Conservation (phyloP, 805 yeast genomes). For the Candida multigemmis region DNA sequence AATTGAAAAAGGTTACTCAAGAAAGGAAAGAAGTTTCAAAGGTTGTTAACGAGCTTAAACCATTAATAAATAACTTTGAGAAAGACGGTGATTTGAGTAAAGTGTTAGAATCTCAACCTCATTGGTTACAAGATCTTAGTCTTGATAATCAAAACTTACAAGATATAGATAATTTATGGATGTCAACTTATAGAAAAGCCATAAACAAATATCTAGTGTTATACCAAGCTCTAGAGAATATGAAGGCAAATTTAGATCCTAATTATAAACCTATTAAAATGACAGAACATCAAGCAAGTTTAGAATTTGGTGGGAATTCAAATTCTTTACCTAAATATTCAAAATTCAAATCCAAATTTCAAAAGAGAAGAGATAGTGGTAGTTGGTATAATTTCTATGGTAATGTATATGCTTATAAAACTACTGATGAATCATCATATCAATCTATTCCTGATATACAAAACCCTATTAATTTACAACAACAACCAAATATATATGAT, state of each 20-base stretch:
- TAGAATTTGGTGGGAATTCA: conserved; percentile 28
- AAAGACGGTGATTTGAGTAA: too few species aligned
- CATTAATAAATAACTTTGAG: too few species aligned
- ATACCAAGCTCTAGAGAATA: conserved; percentile 18
- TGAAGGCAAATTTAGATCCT: conserved; percentile 13
- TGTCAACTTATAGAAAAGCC: conserved; percentile 15
- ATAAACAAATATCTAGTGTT: conserved; percentile 18
- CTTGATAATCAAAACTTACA: conserved; percentile 16
- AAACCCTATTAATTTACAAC: background rate
- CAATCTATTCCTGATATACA: background rate
- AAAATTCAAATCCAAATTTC: background rate
- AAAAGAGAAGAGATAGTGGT: background rate
- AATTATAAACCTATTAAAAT: conserved; percentile 20
- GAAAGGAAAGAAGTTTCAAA: too few species aligned
- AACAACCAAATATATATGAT: background rate
- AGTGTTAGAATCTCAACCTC: too few species aligned
- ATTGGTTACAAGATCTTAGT: too few species aligned
- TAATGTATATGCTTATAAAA: conserved; percentile 9
- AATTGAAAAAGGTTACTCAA: too few species aligned
- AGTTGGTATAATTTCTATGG: conserved; percentile 6
- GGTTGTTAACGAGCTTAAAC: too few species aligned
- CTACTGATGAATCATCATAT: conserved; percentile 3
- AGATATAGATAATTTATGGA: conserved; percentile 23
- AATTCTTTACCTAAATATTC: conserved; percentile 12
- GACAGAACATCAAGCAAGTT: conserved; percentile 27